phyloP scores from a whole-genome alignment of 441 rosid species.

The Biscutella laevigata region DNA sequence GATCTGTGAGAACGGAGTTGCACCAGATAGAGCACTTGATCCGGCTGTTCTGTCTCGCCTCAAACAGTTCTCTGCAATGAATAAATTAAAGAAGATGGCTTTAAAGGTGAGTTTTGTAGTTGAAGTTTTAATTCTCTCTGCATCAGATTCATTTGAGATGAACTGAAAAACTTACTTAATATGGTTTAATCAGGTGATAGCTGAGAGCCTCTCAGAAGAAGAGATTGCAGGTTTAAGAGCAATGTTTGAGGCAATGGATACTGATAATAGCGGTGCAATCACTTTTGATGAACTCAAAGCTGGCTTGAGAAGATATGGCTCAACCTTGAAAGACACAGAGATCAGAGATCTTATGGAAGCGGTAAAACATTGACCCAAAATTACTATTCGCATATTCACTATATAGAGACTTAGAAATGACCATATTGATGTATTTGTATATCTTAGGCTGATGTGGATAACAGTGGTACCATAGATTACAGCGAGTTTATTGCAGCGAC shows the following conservation, averaged over 20 bases:
- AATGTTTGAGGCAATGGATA: constrained; percentile 94
- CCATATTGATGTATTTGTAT: constrained; percentile 3
- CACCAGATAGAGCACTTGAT: constrained; percentile 93
- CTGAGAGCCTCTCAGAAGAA: constrained; percentile 98
- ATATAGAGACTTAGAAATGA: not conserved
- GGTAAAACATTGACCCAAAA: too few relatives aligned
- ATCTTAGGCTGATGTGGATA: constrained; percentile 91
- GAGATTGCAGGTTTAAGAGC: constrained; percentile 97
- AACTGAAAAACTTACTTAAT: not conserved
- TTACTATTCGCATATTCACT: too few relatives aligned
- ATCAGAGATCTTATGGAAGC: constrained; percentile 98
- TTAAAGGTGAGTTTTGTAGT: constrained; percentile 45
- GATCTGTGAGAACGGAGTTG: constrained; percentile 98
- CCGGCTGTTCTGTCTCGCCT: constrained; percentile 96
- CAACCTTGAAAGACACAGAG: constrained; percentile 92
- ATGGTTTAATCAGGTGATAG: constrained; percentile 64
- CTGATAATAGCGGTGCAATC: constrained; percentile 94
- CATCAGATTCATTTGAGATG: not conserved
- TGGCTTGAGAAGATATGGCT: constrained; percentile 92
- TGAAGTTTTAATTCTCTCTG: too few relatives aligned
- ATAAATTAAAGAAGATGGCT: constrained; percentile 96
- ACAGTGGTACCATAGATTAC: constrained; percentile 92
- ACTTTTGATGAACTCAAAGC: constrained; percentile 99
- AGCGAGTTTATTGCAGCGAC: constrained; percentile 97
- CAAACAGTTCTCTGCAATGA: constrained; percentile 96